Evolutionary conservation across 768 basidiomycete species (phyloP), one percentile per base, ranked within the genome.

Genomic region (Macrolepiota albuminosa): DNA sequence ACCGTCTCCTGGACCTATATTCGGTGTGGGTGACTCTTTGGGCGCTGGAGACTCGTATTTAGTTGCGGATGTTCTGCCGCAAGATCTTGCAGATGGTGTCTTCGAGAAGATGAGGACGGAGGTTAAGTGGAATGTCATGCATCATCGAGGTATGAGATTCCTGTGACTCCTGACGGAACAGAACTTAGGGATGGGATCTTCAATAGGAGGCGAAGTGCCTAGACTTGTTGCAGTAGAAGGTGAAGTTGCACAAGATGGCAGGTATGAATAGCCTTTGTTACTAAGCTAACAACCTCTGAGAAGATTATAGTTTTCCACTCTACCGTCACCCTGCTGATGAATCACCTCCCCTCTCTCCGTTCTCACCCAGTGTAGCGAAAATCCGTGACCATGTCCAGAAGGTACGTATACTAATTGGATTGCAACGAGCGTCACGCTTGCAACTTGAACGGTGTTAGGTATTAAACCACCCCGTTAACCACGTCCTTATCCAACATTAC

Each of bases 321-420:
- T 93, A 93, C 70, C 84, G 91, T 37, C 89, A 92, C 69, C 91
- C 91, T 14, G 83, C 89, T 3, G 91, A 93, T 68, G 82, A 86
- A 64, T 88, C 88, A 0, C 91, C 91, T 31, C 80, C 83, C 2
- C 77, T 91, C 33, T 71, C 73, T 13, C 80, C 82, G 1, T 92
- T 91, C 74, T 84, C 88, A 4, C 81, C 84, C 0, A 89, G 87
- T 0, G 87, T 93, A 26, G 74, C 81, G 1, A 67, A 73, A 26
- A 91, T 93, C 62, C 86, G 84, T 6, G 73, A 79, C 37, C 78
- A 82, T 54, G 87, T 89, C 31, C 82, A 91, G 65, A 72, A 75
- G 56, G 78, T 78, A 65, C 34, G 47, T 45, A 21, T 43, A 6
- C 48, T 48, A 4, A 13, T 18, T 29, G 34, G 34, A 33, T 13